Percentiles rank a stretch among this genome's conserved stretches.
These are phyloP conservation scores for Clitoria ternatea DNA, from an alignment of 306 rosid species.

Conservation along the genomic window DNA sequence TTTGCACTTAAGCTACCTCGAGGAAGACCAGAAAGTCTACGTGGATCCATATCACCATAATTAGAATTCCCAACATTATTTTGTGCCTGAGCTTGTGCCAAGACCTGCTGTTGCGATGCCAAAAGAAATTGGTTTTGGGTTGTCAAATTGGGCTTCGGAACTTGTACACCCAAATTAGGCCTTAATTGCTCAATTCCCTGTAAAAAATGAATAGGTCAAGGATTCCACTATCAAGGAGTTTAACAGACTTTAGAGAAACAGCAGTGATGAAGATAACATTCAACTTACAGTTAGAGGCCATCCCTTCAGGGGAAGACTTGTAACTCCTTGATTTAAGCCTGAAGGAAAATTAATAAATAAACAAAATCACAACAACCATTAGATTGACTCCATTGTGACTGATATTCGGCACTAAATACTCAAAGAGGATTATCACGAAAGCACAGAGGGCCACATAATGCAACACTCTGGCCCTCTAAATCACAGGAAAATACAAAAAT, in stretches of 20 bases:
- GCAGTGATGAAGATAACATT: slow-evolving; percentile 3
- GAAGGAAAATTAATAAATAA: slow-evolving; percentile 22
- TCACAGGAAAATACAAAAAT: background rate
- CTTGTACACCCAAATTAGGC: slow-evolving; percentile 77
- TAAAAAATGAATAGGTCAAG: slow-evolving; percentile 18
- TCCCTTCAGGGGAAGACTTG: slow-evolving; percentile 76
- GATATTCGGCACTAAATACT: background rate
- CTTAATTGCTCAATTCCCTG: slow-evolving; percentile 87
- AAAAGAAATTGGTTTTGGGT: slow-evolving; percentile 57
- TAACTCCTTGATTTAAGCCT: slow-evolving; percentile 73
- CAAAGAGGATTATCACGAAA: background rate
- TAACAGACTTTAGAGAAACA: slow-evolving; percentile 2
- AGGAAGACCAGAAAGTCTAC: slow-evolving; percentile 68
- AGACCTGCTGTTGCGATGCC: slow-evolving; percentile 71
- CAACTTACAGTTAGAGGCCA: slow-evolving; percentile 93
- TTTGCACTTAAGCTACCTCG: slow-evolving; percentile 65
- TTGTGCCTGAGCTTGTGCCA: slow-evolving; percentile 78
- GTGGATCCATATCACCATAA: slow-evolving; percentile 78
- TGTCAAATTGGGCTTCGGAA: slow-evolving; percentile 69
- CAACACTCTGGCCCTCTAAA: background rate
- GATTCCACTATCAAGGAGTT: slow-evolving; percentile 19
- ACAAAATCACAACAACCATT: background rate
- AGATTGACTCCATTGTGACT: slow-evolving; percentile 5
- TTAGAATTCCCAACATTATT: slow-evolving; percentile 54
- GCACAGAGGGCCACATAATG: background rate